phyloP scores from a whole-genome alignment of 805 yeast species.

The Kuraishia borneana region DNA sequence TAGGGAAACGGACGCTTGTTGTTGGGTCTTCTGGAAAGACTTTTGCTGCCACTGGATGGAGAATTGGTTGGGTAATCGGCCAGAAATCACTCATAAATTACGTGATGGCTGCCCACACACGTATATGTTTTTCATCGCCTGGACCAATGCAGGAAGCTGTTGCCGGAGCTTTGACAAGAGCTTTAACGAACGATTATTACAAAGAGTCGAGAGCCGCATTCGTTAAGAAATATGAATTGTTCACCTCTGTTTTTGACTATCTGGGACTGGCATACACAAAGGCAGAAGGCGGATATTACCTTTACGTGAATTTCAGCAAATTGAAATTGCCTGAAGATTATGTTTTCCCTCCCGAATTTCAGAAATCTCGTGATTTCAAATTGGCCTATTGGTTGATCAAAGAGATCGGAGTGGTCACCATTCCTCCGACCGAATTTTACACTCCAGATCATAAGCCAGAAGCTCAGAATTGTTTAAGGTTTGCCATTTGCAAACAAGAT shows the following conservation, averaged over 20 bases:
- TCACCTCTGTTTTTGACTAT: slow-evolving; percentile 74
- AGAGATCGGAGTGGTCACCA: slow-evolving; percentile 89
- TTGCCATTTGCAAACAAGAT: slow-evolving; percentile 97
- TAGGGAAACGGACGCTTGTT: slow-evolving; percentile 67
- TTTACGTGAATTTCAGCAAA: slow-evolving; percentile 77
- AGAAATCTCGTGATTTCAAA: slow-evolving; percentile 75
- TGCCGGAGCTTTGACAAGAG: slow-evolving; percentile 60
- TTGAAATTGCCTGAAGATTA: slow-evolving; percentile 70
- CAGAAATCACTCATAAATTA: slow-evolving; percentile 71
- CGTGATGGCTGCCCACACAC: slow-evolving; percentile 81
- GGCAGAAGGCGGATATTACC: slow-evolving; percentile 91
- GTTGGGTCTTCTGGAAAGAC: slow-evolving; percentile 98
- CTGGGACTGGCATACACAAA: slow-evolving; percentile 80
- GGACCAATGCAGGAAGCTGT: slow-evolving; percentile 90
- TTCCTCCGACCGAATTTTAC: slow-evolving; percentile 95
- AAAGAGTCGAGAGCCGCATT: slow-evolving; percentile 59
- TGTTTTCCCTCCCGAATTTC: slow-evolving; percentile 59
- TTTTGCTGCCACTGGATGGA: slow-evolving; percentile 98
- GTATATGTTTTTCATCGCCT: slow-evolving; percentile 87
- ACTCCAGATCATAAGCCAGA: slow-evolving; percentile 57
- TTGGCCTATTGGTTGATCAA: slow-evolving; percentile 87
- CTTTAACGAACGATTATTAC: slow-evolving; percentile 56
- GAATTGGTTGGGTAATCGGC: slow-evolving; percentile 94
- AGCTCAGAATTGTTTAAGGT: slow-evolving; percentile 78
- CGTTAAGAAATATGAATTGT: slow-evolving; percentile 57